These are phyloP conservation scores for Polychaeton citri DNA, from an alignment of 2,329 filamentous ascomycete genomes.

Conservation along the genomic window DNA sequence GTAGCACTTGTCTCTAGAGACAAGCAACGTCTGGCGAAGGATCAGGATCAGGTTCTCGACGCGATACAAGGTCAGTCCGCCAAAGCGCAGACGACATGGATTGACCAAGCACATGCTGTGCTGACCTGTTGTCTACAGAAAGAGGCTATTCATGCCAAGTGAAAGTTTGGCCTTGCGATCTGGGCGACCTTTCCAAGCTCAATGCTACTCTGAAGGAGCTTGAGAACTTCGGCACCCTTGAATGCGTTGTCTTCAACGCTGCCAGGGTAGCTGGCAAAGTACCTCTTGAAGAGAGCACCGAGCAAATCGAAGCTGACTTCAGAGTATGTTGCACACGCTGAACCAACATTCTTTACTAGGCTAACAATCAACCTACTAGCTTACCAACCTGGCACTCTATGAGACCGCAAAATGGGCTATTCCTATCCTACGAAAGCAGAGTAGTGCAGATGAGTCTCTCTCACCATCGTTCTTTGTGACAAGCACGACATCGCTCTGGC, in stretches of 20 bases:
- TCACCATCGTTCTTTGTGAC: slow-evolving; percentile 38
- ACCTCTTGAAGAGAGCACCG: slow-evolving; percentile 28
- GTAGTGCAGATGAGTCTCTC: slow-evolving; percentile 15
- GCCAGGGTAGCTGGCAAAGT: slow-evolving; percentile 32
- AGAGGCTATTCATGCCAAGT: slow-evolving; percentile 24
- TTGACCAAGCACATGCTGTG: too few relatives aligned
- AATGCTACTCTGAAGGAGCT: slow-evolving; percentile 27
- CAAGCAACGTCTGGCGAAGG: slow-evolving; percentile 24
- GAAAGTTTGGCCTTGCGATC: slow-evolving; percentile 31
- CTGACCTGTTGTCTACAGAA: too few relatives aligned
- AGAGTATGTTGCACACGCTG: slow-evolving; percentile 22
- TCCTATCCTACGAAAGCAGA: slow-evolving; percentile 25
- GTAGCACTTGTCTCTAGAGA: slow-evolving; percentile 37
- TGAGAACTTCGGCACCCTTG: slow-evolving; percentile 29
- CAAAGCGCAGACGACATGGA: too few relatives aligned
- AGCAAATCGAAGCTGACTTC: slow-evolving; percentile 38
- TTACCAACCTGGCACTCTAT: slow-evolving; percentile 37
- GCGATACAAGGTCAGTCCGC: slow-evolving; percentile 12
- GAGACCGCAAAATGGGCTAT: slow-evolving; percentile 34
- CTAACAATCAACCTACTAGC: slow-evolving; percentile 17
- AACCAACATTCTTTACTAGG: background rate
- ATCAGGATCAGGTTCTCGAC: slow-evolving; percentile 16
- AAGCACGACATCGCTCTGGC: slow-evolving; percentile 32
- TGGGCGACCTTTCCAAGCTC: slow-evolving; percentile 28
- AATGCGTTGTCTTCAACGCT: slow-evolving; percentile 41